Evolutionary conservation across 2,329 filamentous ascomycete species (phyloP).

Genomic region (Xylaria arbuscula): DNA sequence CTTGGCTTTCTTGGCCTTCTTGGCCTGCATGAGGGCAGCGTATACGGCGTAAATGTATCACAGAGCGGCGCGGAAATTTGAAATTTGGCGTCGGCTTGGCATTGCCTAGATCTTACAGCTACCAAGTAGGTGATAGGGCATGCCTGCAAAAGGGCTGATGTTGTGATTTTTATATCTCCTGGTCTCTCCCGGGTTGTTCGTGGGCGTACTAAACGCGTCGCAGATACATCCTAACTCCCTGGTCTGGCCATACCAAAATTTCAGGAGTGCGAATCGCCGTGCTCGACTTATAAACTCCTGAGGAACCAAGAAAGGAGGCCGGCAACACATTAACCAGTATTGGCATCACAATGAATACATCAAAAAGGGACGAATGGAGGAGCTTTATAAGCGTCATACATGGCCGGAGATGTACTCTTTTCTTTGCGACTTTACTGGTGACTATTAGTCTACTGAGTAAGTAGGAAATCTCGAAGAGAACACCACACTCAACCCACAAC

Average conservation of each 20-base stretch:
- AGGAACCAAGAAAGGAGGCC: not conserved
- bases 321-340: not conserved
- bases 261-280: not conserved
- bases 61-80: not conserved
- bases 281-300: not conserved
- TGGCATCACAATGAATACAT: not conserved
- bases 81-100: not conserved
- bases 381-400: not conserved
- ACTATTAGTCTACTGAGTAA: conserved; percentile 24
- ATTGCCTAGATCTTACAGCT: conserved; percentile 4
- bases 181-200: not conserved
- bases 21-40: too few species aligned
- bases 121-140: not conserved
- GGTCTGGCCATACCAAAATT: not conserved
- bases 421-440: conserved; percentile 23
- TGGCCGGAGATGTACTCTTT: conserved; percentile 1
- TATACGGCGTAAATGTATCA: not conserved
- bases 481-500: not conserved
- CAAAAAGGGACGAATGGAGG: conserved; percentile 1
- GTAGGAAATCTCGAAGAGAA: not conserved
- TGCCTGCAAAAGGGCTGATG: not conserved
- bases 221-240: not conserved
- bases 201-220: not conserved
- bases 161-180: not conserved
- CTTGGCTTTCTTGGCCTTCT: too few species aligned